Evolutionary conservation across 129 eudicot genomes (phyloP).

Genomic region (Tagetes patula): DNA sequence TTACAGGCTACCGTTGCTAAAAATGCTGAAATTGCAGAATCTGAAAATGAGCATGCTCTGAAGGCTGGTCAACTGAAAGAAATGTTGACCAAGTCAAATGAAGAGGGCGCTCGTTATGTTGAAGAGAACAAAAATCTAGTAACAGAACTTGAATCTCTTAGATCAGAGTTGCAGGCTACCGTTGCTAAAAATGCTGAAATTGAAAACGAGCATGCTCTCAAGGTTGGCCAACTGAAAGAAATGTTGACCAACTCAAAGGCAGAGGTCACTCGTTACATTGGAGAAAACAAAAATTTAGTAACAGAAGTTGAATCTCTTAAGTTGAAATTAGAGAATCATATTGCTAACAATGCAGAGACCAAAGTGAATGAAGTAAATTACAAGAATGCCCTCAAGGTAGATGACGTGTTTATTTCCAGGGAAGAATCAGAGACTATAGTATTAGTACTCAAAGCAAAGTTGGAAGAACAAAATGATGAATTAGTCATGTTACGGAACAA

Average conservation of each 20-base stretch:
- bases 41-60: background rate
- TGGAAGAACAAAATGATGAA: slow-evolving; percentile 56
- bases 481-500: slow-evolving; percentile 37
- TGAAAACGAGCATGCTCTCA: slow-evolving; percentile 39
- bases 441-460: slow-evolving; percentile 52
- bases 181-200: too few species aligned
- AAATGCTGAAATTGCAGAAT: slow-evolving; percentile 43
- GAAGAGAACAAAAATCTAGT: too few species aligned
- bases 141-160: too few species aligned
- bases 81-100: background rate
- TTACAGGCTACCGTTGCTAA: slow-evolving; percentile 44
- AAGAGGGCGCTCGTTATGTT: too few species aligned
- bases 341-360: slow-evolving; percentile 36
- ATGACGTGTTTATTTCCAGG: slow-evolving; percentile 35
- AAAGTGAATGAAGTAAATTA: slow-evolving; percentile 34
- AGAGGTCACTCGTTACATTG: slow-evolving; percentile 15
- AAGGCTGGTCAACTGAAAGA: slow-evolving; percentile 4
- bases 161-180: too few species aligned
- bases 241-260: slow-evolving; percentile 35
- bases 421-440: slow-evolving; percentile 53
- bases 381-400: slow-evolving; percentile 43
- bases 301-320: slow-evolving; percentile 27
- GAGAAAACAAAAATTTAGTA: slow-evolving; percentile 26
- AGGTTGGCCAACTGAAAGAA: slow-evolving; percentile 41
- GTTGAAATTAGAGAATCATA: slow-evolving; percentile 49